Conservation (phyloP, 805 yeast genomes). For the Lachancea kluyveri region DNA sequence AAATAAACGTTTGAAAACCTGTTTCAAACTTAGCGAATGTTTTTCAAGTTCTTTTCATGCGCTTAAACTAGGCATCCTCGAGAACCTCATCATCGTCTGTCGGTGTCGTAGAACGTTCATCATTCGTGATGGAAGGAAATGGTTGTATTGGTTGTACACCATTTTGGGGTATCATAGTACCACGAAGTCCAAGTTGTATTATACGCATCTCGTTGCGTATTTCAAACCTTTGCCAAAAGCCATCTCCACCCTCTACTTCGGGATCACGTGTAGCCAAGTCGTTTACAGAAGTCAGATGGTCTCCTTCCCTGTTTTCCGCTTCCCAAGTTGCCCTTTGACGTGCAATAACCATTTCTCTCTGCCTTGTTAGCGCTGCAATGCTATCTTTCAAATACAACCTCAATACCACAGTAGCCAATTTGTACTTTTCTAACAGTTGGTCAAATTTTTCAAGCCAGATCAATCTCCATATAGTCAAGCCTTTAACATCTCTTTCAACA, state of each 20-base stretch:
- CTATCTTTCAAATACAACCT: constrained; percentile 30
- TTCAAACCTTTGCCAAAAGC: constrained; percentile 6
- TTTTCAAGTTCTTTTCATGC: background rate
- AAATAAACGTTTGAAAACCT: constrained; percentile 1
- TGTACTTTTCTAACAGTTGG: constrained; percentile 24
- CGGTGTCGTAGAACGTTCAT: constrained; percentile 10
- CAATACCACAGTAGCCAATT: constrained; percentile 27
- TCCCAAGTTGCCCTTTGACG: constrained; percentile 20
- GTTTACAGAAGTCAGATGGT: constrained; percentile 1
- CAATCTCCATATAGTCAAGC: constrained; percentile 25
- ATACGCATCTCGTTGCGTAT: constrained; percentile 21
- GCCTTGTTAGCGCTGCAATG: constrained; percentile 28
- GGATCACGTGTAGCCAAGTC: constrained; percentile 4
- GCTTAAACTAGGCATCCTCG: constrained; percentile 11
- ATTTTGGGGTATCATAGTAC: constrained; percentile 5
- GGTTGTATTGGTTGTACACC: constrained; percentile 5
- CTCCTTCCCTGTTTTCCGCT: constrained; percentile 1
- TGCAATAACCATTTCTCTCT: constrained; percentile 27
- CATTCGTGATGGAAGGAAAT: constrained; percentile 2
- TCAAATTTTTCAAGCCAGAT: constrained; percentile 23
- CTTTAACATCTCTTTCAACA: constrained; percentile 19
- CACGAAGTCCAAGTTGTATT: constrained; percentile 22
- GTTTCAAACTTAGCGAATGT: background rate
- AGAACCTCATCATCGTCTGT: constrained; percentile 23
- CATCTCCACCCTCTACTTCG: constrained; percentile 3